Evolutionary conservation across 768 basidiomycete species (phyloP).

Genomic region (Pleurotus salmoneostramineus): DNA sequence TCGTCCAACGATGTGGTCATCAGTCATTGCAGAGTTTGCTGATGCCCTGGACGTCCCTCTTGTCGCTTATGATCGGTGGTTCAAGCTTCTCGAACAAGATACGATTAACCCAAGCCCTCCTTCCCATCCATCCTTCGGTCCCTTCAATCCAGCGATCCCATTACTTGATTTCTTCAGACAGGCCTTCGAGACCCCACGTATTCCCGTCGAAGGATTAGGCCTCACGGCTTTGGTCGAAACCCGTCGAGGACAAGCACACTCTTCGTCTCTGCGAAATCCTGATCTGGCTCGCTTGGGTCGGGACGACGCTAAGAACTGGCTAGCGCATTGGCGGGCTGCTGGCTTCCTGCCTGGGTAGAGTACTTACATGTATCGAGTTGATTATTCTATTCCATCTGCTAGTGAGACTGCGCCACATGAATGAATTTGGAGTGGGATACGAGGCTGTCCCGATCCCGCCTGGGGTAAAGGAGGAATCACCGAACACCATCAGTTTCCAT

Average conservation of each 20-base stretch:
- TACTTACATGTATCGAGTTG: too few species aligned
- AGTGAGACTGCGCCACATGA: too few species aligned
- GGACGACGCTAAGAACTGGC: too few species aligned
- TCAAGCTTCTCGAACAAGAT: slow-evolving; percentile 17
- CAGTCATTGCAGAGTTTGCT: slow-evolving; percentile 14
- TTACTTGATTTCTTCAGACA: background rate
- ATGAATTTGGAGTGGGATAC: too few species aligned
- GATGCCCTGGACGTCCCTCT: slow-evolving; percentile 20
- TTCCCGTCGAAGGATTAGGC: background rate
- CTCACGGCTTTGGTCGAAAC: background rate
- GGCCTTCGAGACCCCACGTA: too few species aligned
- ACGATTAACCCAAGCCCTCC: background rate
- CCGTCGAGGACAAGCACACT: background rate
- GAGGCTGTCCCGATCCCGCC: too few species aligned
- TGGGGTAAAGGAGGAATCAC: too few species aligned
- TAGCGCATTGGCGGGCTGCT: too few species aligned
- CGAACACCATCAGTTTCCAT: too few species aligned
- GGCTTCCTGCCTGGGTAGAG: too few species aligned
- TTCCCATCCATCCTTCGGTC: background rate
- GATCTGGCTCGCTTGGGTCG: background rate
- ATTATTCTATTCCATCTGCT: too few species aligned
- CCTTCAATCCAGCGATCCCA: background rate
- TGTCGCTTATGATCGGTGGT: slow-evolving; percentile 26
- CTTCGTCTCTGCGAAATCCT: background rate
- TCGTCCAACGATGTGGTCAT: slow-evolving; percentile 20